Evolutionary conservation across 2,329 filamentous ascomycete species (phyloP).

Genomic region (Fusarium sp.): DNA sequence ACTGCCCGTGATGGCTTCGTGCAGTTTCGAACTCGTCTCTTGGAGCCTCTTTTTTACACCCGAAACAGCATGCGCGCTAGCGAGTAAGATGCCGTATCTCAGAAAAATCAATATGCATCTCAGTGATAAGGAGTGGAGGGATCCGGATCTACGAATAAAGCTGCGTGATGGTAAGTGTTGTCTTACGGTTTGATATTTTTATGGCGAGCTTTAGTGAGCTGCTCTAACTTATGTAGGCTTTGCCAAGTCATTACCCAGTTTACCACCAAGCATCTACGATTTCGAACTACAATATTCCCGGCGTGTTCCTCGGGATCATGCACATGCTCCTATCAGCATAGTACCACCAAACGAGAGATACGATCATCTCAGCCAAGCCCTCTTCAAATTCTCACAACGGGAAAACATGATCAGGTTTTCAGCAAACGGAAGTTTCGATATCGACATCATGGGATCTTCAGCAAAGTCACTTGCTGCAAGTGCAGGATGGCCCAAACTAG

Average conservation of each 20-base stretch:
- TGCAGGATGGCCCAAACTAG: constrained; percentile 3
- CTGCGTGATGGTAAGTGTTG: constrained; percentile 7
- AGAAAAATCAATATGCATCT: constrained; percentile 15
- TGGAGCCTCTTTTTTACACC: constrained; percentile 23
- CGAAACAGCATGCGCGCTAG: not conserved
- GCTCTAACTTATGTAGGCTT: not conserved
- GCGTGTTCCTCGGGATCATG: constrained; percentile 9
- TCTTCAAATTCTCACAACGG: constrained; percentile 21
- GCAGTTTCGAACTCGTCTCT: constrained; percentile 11
- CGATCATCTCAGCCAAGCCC: constrained; percentile 8
- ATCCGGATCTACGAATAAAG: not conserved
- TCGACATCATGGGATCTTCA: not conserved
- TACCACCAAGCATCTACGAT: not conserved
- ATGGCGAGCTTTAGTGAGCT: rapidly evolving
- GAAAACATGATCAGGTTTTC: constrained; percentile 3
- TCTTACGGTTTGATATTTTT: not conserved
- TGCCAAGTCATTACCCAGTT: not conserved
- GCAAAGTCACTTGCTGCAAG: not conserved
- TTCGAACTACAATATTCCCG: constrained; percentile 20
- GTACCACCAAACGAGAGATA: not conserved
- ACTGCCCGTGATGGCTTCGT: constrained; percentile 7
- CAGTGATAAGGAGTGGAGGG: constrained; percentile 12
- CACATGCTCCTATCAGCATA: not conserved
- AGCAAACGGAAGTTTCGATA: constrained; percentile 11
- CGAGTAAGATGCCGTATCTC: constrained; percentile 15